A percentile compares a stretch with the other conserved stretches of the same genome.
Evolutionary conservation across 2,329 filamentous ascomycete species (phyloP).

Genomic region (Diaporthe sp.): DNA sequence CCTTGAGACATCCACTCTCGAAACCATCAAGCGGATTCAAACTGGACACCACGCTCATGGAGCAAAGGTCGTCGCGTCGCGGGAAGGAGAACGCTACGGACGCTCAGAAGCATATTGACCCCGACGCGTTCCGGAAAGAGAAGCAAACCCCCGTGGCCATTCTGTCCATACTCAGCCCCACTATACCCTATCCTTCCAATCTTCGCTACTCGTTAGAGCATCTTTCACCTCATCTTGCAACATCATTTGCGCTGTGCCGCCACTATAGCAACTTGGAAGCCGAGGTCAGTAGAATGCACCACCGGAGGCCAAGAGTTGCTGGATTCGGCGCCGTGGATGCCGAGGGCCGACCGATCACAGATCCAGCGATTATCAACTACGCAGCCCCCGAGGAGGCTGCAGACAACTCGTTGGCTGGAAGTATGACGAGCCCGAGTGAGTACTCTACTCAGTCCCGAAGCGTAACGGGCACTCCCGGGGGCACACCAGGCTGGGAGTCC

Average conservation of each 20-base stretch:
- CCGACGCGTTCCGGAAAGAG: constrained; percentile 53
- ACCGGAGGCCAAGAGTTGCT: constrained; percentile 73
- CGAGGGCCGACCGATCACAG: constrained; percentile 61
- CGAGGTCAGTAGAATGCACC: constrained; percentile 76
- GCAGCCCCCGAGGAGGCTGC: constrained; percentile 51
- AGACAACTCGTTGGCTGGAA: constrained; percentile 65
- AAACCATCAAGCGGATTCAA: constrained; percentile 66
- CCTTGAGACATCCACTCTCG: constrained; percentile 81
- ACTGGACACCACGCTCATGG: constrained; percentile 66
- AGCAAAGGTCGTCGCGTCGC: constrained; percentile 61
- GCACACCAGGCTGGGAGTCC: constrained; percentile 78
- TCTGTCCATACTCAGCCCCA: constrained; percentile 84
- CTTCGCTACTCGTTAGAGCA: constrained; percentile 85
- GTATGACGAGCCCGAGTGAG: constrained; percentile 89
- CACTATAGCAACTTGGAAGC: constrained; percentile 87
- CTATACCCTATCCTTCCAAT: constrained; percentile 91
- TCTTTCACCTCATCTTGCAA: constrained; percentile 88
- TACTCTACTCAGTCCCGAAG: constrained; percentile 82
- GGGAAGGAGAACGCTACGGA: constrained; percentile 35
- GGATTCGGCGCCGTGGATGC: constrained; percentile 76
- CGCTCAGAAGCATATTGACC: constrained; percentile 13
- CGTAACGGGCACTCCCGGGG: constrained; percentile 75
- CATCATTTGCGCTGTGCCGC: constrained; percentile 87
- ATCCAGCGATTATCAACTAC: constrained; percentile 53
- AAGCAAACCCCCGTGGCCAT: constrained; percentile 86